Evolutionary conservation across 2,329 filamentous ascomycete genomes (phyloP).

Genomic region (Trichophyton equinum): DNA sequence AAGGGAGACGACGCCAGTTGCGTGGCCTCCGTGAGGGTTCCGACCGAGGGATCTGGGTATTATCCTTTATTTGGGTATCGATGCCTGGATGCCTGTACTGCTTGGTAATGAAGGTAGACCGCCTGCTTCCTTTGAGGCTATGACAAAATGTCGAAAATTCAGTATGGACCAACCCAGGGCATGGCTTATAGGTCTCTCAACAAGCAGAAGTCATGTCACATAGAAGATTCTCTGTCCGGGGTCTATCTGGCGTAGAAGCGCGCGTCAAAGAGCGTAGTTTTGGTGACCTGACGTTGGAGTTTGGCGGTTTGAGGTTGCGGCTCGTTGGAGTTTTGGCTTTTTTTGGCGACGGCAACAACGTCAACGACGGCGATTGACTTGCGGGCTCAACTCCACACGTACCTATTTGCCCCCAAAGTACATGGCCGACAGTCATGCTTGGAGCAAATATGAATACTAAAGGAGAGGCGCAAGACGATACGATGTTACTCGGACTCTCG

Average conservation of each 20-base stretch:
- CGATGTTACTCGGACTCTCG: slow-evolving; percentile 27
- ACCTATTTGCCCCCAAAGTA: no score
- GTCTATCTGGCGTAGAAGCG: background rate
- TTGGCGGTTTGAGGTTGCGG: background rate
- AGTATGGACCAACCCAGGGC: background rate
- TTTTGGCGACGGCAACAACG: background rate
- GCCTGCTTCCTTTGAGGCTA: background rate
- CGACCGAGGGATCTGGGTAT: no score
- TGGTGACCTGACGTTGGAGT: background rate
- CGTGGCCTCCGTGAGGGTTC: background rate
- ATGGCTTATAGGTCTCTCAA: background rate
- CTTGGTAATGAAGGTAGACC: background rate
- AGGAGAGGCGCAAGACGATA: background rate
- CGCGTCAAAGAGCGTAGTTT: background rate
- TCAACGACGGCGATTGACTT: background rate
- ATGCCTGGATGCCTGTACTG: background rate
- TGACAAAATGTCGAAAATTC: background rate
- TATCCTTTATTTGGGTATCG: background rate
- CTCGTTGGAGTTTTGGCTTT: background rate
- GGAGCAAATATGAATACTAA: background rate
- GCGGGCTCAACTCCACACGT: background rate
- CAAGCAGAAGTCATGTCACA: background rate
- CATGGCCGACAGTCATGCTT: background rate
- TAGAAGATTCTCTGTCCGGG: background rate
- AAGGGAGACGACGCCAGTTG: background rate